Evolutionary conservation across 768 basidiomycete genomes (phyloP), one percentile per base, ranked within the genome.

Genomic region (Lentinus tigrinus): DNA sequence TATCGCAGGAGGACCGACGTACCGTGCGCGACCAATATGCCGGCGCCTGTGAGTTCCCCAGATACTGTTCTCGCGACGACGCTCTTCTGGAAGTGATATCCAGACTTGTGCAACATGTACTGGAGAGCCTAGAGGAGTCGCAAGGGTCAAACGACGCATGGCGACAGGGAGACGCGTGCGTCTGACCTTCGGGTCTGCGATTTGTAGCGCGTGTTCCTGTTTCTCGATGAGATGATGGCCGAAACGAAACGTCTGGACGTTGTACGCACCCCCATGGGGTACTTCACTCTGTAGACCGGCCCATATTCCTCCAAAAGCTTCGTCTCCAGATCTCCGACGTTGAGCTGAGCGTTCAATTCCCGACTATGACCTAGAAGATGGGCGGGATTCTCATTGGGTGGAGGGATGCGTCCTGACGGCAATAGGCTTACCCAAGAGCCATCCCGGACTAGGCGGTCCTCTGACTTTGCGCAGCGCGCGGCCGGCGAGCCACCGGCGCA

Each of bases 21-120:
- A 68, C 67, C 67, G 37, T 61, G 55, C 0, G 61, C 56, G 23
- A 44, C 63, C 23, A 56, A 31, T 4, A 70, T 55, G 8, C 57
- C 60, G 1, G 57, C 24, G 14, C 66, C 69, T 0, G 54, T 47
- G 39, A 69, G 52, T 52, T 67, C 56, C 16, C 66, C 54, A 0
- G 60, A 61, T 27, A 62, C 37, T 28, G 62, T 60, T 14, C 63
- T 19, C 17, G 56, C 16, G 14, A 61, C 61, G 4, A 9, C 43
- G 37, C 50, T 21, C 63, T 83, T 67, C 19, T 53, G 51, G 54
- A 65, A 72, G 46, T 62, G 63, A 40, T 70, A 71, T 36, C 67
- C 66, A 0, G 70, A 65, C 34, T 63, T 65, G 28, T 72, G 65
- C 14, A 67, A 62, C 40, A 70, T 66, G 53, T 69, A 63, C 54